Evolutionary conservation across 2,329 filamentous ascomycete genomes (phyloP).

Genomic region (Hypoxylon sp.): DNA sequence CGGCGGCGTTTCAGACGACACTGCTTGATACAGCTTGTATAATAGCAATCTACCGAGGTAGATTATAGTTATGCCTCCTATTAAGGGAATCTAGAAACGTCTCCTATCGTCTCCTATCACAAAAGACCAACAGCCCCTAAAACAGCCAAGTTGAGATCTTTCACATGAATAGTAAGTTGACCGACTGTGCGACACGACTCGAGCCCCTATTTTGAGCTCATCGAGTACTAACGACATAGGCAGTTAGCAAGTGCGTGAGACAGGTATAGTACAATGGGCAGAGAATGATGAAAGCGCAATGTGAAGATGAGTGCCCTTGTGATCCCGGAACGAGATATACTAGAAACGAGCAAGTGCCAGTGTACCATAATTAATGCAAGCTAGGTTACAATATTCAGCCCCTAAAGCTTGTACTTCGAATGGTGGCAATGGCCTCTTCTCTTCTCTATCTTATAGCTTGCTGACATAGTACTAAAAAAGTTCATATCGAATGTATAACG

Average conservation of each 20-base stretch:
- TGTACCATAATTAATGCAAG: background rate
- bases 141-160: background rate
- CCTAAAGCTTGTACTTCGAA: no score
- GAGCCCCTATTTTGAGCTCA: background rate
- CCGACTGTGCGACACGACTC: no score
- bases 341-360: background rate
- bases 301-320: constrained; percentile 1
- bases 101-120: no score
- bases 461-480: no score
- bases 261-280: background rate
- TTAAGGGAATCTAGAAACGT: background rate
- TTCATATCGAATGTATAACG: no score
- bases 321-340: background rate
- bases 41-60: background rate
- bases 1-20: background rate
- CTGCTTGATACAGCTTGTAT: background rate
- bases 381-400: no score
- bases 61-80: background rate
- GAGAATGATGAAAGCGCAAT: background rate
- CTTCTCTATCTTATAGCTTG: no score
- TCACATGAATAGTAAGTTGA: background rate
- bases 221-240: constrained; percentile 6
- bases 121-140: background rate
- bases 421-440: no score
- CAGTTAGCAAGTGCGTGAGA: constrained; percentile 21